Base-by-base conservation (phyloP, 2,329 filamentous ascomycete genomes). In the Colletotrichum sp. region DNA sequence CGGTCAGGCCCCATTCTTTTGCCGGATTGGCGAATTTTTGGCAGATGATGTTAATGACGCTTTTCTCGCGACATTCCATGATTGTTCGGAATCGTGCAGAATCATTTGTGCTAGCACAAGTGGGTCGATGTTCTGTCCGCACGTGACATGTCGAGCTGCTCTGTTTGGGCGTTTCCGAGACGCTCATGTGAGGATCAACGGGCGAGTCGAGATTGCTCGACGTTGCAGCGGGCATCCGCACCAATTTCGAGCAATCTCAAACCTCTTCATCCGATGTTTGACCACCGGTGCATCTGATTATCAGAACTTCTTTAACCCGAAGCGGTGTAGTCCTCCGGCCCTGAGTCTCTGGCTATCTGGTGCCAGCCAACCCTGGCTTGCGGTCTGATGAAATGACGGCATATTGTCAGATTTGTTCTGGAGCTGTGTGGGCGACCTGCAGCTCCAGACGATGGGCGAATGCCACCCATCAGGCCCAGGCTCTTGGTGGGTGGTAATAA, bases 1-100 rank as follows among this genome's bases (percentile, higher is more conserved):
- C 81, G 81, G 80, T 80, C 78, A 76, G 79, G 78, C 79, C 80
- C 80, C 15, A 8, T 36, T 72, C 73, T 80, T 76, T 80, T 78
- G 12, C n/a, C 5, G 26, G 26, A 55, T 65, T 32, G 0, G n/a
- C 1, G n/a, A 10, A 21, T 5, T 36, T 34, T 63, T 34, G 3
- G 26, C 6, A 15, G 30, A 36, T 24, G 59, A 24, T 62, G 30
- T 4, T n/a, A 4, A 15, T 24, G 12, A 63, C 4, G 16, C 4
- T 30, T 59, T 62, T 62, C 30, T 62, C 9, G 39, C 39, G 39
- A 49, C 44, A 2, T 49, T 49, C 44, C 6, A 5, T 49, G 59
- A 18, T n/a, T 21, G 9, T n/a, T n/a, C 30, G 21, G 15, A 26
- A 21, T 49, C 44, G 36, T 66, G 63, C 63, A 66, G 36, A 13